These are phyloP conservation scores for Mucor irregularis DNA, from an alignment of 371 early-diverging fungal genomes.

Conservation along the genomic window DNA sequence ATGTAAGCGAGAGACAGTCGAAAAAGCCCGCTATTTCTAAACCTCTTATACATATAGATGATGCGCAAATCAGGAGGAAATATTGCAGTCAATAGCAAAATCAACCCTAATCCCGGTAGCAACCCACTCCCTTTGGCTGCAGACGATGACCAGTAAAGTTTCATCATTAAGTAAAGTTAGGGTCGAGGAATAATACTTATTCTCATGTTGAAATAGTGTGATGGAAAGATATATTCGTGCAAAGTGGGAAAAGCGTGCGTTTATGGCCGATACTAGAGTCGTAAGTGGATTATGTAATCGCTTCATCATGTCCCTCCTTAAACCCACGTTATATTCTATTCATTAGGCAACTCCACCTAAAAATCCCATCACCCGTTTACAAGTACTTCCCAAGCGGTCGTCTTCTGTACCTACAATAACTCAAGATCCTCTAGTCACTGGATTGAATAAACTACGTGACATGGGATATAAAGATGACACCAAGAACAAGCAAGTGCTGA, in stretches of 20 bases:
- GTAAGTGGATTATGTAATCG: conserved; percentile 5
- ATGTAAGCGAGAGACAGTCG: conserved; percentile 41
- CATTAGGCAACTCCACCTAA: conserved; percentile 4
- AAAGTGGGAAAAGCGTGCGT: conserved; percentile 89
- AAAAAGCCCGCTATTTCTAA: neutral
- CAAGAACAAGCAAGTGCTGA: conserved; percentile 60
- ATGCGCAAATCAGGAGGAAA: conserved; percentile 81
- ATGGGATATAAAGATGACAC: conserved; percentile 78
- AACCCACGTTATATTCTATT: neutral
- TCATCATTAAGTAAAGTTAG: neutral
- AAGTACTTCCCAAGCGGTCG: conserved; percentile 36
- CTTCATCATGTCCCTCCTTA: too few relatives aligned
- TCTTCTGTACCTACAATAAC: conserved; percentile 43
- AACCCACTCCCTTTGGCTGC: conserved; percentile 66
- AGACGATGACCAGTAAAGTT: conserved; percentile 62
- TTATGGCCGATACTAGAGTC: conserved; percentile 45
- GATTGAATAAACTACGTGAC: conserved; percentile 46
- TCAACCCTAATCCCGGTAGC: conserved; percentile 70
- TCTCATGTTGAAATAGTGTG: conserved; percentile 51
- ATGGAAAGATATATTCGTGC: conserved; percentile 90
- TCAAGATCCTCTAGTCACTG: conserved; percentile 1
- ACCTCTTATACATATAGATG: conserved; percentile 21
- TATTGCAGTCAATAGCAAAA: conserved; percentile 72
- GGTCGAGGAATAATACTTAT: neutral
- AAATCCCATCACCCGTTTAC: conserved; percentile 9